Evolutionary conservation across 73 alveolate genomes (phyloP).

Genomic region (Halteria grandinella): DNA sequence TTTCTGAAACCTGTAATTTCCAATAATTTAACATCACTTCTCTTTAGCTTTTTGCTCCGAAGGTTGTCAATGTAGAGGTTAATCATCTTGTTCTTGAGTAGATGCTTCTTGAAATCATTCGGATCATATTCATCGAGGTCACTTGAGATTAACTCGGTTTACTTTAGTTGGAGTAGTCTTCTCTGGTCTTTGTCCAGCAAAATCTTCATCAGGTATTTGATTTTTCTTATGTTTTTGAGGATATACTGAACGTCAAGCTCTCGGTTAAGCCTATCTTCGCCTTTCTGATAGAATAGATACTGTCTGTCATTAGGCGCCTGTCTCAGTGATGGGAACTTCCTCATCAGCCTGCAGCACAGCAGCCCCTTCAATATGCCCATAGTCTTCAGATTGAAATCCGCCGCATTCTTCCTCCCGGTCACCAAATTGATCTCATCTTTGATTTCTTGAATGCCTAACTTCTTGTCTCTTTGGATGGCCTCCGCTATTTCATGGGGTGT

Average conservation of each 20-base stretch:
- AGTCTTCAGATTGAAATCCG: conserved; percentile 21
- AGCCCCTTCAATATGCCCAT: conserved; percentile 4
- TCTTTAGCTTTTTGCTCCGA: conserved; percentile 38
- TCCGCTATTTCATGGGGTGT: not conserved
- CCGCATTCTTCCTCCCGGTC: conserved; percentile 18
- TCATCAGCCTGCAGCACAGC: conserved; percentile 43
- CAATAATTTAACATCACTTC: conserved; percentile 33
- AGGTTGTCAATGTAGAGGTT: conserved; percentile 29
- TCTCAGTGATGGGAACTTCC: conserved; percentile 14
- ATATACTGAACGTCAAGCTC: conserved; percentile 54
- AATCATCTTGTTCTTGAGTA: conserved; percentile 14
- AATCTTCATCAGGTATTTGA: conserved; percentile 37
- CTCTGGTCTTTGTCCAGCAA: conserved; percentile 52
- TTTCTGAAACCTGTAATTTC: conserved; percentile 41
- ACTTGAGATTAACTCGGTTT: conserved; percentile 42
- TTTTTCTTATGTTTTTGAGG: conserved; percentile 29
- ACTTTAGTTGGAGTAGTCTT: conserved; percentile 36
- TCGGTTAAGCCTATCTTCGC: conserved; percentile 36
- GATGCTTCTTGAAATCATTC: conserved; percentile 14
- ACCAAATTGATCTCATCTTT: conserved; percentile 24
- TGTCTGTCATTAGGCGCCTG: conserved; percentile 32
- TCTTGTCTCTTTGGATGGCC: conserved; percentile 6
- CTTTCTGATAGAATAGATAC: conserved; percentile 53
- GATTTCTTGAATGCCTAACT: conserved; percentile 38
- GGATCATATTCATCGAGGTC: conserved; percentile 62